Conservation (phyloP, 495 filamentous ascomycete species). For the Margaritispora aquatica region DNA sequence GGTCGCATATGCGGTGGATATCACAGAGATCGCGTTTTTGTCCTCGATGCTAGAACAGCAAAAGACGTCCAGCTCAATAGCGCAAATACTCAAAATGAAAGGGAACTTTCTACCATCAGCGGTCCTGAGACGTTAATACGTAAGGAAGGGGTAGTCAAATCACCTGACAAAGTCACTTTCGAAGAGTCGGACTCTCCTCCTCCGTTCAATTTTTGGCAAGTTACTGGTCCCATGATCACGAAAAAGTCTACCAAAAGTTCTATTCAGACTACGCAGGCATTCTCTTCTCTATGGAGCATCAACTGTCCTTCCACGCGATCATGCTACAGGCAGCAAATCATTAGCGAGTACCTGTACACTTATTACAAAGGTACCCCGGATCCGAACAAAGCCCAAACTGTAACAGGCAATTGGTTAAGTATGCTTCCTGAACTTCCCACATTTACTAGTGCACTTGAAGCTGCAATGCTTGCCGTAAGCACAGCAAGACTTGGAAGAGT, state of each 20-base stretch:
- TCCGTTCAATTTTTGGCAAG: background rate
- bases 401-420: conserved; percentile 21
- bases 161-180: background rate
- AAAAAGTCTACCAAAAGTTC: background rate
- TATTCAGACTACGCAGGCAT: conserved; percentile 8
- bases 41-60: conserved; percentile 16
- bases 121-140: background rate
- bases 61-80: background rate
- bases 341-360: conserved; percentile 10
- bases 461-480: conserved; percentile 23
- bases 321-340: conserved; percentile 12
- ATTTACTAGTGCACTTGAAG: conserved; percentile 24
- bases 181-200: background rate
- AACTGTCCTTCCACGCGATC: conserved; percentile 4
- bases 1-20: conserved; percentile 34
- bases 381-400: background rate
- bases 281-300: conserved; percentile 4
- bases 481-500: conserved; percentile 25
- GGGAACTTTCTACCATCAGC: background rate
- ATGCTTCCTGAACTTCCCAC: conserved; percentile 20
- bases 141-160: background rate
- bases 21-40: conserved; percentile 29
- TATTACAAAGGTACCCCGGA: background rate
- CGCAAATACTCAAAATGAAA: background rate
- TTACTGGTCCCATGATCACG: background rate